Percentiles rank a stretch among this genome's conserved stretches.
Evolutionary conservation across 2,329 filamentous ascomycete species (phyloP).

Genomic region (Lasiodiplodia gonubiensis): DNA sequence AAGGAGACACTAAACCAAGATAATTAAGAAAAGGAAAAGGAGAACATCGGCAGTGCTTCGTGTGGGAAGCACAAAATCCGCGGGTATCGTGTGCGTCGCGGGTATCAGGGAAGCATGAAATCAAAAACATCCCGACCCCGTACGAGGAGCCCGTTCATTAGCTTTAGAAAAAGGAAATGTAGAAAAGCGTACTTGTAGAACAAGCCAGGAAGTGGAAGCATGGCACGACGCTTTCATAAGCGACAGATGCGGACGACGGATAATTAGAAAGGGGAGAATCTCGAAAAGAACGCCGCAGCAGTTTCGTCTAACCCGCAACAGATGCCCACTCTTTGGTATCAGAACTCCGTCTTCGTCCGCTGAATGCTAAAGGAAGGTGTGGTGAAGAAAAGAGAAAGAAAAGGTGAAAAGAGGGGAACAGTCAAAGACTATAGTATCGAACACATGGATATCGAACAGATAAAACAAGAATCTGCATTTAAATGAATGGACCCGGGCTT

Average conservation of each 20-base stretch:
- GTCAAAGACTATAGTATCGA: background rate
- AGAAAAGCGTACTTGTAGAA: background rate
- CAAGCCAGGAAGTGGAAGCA: background rate
- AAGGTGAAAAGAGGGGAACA: background rate
- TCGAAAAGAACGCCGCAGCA: slow-evolving; percentile 5
- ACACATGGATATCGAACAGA: slow-evolving; percentile 9
- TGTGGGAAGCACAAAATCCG: background rate
- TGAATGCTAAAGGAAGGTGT: slow-evolving; percentile 4
- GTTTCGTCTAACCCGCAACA: slow-evolving; percentile 13
- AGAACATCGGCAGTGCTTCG: background rate
- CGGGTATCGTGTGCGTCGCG: slow-evolving; percentile 9
- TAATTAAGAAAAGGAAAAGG: background rate
- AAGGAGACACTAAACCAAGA: background rate
- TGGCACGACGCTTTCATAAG: slow-evolving; percentile 1
- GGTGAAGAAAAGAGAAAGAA: background rate
- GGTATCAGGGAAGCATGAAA: background rate
- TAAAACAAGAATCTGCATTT: background rate
- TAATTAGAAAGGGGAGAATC: background rate
- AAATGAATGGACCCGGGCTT: slow-evolving; percentile 13
- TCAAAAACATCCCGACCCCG: background rate
- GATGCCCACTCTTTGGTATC: slow-evolving; percentile 23
- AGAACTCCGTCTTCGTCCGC: slow-evolving; percentile 21
- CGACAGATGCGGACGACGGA: slow-evolving; percentile 10
- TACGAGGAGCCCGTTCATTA: background rate
- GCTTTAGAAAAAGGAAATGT: background rate